Evolutionary conservation across 306 rosid genomes (phyloP).

Genomic region (Oxytropis ochrocephala): DNA sequence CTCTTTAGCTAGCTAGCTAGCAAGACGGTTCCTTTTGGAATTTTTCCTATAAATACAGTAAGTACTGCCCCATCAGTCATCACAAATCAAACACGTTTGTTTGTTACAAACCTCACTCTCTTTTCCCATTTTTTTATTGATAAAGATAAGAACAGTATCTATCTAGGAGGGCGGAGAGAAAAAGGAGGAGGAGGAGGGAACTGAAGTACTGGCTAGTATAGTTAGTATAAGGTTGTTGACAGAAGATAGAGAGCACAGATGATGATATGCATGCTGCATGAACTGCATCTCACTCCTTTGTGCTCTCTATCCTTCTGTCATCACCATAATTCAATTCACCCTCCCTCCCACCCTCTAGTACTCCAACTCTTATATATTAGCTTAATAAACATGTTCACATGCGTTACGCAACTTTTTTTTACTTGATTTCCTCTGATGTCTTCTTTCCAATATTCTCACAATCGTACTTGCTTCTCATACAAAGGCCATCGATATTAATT

Average conservation of each 20-base stretch:
- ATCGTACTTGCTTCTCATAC: no score
- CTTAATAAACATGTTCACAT: no score
- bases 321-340: constrained; percentile 21
- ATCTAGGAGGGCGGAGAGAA: background rate
- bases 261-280: constrained; percentile 26
- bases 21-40: background rate
- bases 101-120: background rate
- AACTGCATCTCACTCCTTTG: constrained; percentile 43
- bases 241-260: constrained; percentile 99
- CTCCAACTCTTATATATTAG: background rate
- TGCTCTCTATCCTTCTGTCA: constrained; percentile 67
- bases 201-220: background rate
- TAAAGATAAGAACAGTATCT: background rate
- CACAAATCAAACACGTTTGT: background rate
- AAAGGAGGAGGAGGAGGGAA: background rate
- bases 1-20: background rate
- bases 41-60: background rate
- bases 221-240: constrained; percentile 55
- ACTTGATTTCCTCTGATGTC: background rate
- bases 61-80: background rate
- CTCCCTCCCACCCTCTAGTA: background rate
- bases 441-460: no score
- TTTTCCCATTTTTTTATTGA: background rate
- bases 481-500: no score
- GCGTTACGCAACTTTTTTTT: no score